A percentile compares a stretch with the other conserved stretches of the same genome.
Conservation (phyloP, 805 yeast species). For the baker's yeast (Saccharomyces cerevisiae) region DNA sequence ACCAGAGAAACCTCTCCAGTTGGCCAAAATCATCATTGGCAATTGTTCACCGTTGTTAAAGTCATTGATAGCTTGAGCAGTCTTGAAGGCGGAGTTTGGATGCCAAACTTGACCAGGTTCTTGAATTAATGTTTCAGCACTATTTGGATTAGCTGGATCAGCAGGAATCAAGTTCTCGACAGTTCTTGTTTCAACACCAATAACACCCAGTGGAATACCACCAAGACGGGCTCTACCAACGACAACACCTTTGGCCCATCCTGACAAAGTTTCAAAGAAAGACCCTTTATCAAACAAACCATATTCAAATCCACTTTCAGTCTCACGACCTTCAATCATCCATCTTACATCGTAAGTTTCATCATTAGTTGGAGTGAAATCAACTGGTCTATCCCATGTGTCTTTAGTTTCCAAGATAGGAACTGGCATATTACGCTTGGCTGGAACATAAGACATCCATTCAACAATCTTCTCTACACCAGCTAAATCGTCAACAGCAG, state of each 20-base stretch:
- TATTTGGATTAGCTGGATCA: conserved; percentile 95
- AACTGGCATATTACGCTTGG: conserved; percentile 79
- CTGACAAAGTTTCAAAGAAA: conserved; percentile 91
- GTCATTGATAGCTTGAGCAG: conserved; percentile 96
- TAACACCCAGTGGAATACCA: conserved; percentile 97
- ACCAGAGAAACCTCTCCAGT: conserved; percentile 99
- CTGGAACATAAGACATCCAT: conserved; percentile 94
- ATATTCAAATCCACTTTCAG: conserved; percentile 64
- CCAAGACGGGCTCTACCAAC: conserved; percentile 98
- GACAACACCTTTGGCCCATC: conserved; percentile 98
- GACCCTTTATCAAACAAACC: conserved; percentile 92
- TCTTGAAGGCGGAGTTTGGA: conserved; percentile 98
- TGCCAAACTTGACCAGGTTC: conserved; percentile 99
- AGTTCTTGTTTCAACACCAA: conserved; percentile 87
- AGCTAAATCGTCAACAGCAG: conserved; percentile 93
- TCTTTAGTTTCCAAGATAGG: conserved; percentile 80
- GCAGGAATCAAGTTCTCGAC: conserved; percentile 92
- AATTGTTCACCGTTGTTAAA: conserved; percentile 97
- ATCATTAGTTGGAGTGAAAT: conserved; percentile 61
- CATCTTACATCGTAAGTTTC: conserved; percentile 87
- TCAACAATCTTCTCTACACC: conserved; percentile 92
- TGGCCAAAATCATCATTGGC: conserved; percentile 94
- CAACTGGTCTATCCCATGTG: conserved; percentile 90
- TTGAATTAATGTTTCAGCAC: conserved; percentile 77
- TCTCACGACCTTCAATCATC: conserved; percentile 79